Evolutionary conservation across 2,329 filamentous ascomycete species (phyloP).

Genomic region (Cryphonectria nitschkei): DNA sequence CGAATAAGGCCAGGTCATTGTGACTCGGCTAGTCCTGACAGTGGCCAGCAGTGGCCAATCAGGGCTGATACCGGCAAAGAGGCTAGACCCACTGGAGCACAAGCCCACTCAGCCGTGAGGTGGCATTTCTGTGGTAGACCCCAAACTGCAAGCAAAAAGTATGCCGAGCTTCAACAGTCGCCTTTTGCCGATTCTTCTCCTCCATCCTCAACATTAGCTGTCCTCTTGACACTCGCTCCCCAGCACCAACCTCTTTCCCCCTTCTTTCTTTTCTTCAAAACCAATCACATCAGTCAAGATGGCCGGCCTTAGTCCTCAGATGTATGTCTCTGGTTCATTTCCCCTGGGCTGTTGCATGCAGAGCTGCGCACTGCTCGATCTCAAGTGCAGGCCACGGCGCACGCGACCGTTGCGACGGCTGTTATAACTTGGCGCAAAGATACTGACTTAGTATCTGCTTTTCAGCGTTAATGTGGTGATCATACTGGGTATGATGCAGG

Average conservation of each 20-base stretch:
- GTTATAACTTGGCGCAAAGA: not conserved
- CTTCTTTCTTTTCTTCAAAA: not conserved
- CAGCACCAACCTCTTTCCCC: not conserved
- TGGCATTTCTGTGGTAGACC: constrained; percentile 21
- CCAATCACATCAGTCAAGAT: constrained; percentile 47
- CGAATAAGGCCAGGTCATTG: not conserved
- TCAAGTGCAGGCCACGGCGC: not conserved
- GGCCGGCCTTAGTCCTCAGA: constrained; percentile 64
- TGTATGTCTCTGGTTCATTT: constrained; percentile 51
- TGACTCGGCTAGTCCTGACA: not conserved
- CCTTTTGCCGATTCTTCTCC: constrained; percentile 4
- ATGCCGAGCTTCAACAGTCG: constrained; percentile 6
- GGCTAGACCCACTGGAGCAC: not conserved
- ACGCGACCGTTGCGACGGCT: constrained; percentile 14
- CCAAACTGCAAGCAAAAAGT: not conserved
- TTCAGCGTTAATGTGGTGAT: constrained; percentile 87
- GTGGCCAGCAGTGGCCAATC: not conserved
- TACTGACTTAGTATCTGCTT: constrained; percentile 33
- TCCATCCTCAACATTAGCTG: not conserved
- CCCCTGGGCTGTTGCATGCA: not conserved
- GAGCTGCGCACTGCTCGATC: not conserved
- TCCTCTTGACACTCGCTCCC: not conserved
- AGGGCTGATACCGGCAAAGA: not conserved
- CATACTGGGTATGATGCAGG: constrained; percentile 98
- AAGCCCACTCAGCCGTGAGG: constrained; percentile 21